Base-by-base conservation (phyloP, 2,329 filamentous ascomycete species). In the Chaetomium strumarium region DNA sequence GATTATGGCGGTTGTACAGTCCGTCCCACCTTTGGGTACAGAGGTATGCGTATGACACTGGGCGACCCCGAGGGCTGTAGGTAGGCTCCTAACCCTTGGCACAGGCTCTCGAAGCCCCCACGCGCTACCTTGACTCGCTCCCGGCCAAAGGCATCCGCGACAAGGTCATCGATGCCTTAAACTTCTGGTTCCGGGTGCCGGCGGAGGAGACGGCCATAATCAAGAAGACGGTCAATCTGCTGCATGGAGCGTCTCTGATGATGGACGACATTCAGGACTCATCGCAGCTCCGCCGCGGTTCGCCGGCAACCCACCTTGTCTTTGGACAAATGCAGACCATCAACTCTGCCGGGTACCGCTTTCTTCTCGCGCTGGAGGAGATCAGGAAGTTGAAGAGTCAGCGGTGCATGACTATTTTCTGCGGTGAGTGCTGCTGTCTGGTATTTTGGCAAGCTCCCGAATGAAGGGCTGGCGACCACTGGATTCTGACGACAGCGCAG, bases 231-330 rank as follows among this genome's bases (percentile, higher is more conserved):
- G 51, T 67, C 6, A 46, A 52, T 24, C 45, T 59, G 7, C 57
- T 70, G 4, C 67, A 70, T 46, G 64, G 60, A 13, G 53, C 63
- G 1, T 68, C 68, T 1, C 53, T 69, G 10, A 71, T 52, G 67
- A 57, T 73, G 4, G 70, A 72, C 46, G 70, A 74, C 56, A 61
- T 74, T 13, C 58, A 73, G 55, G 70, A 73, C 46, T 48, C 56
- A 1, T 71, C 70, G 0, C 30, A 53, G 2, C 54, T 70, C 1
- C 62, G 70, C 1, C 62, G 70, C 3, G 67, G 66, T 2, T 61
- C 60, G n/a, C 68, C 69, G 6, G 53, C 70, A 0, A 59, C 67
- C 1, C 70, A 73, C 49, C 55, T 53, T 1, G 60, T 73, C 5
- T 74, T 67, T 51, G 71, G 71, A 0, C 30, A 38, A 5, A 58